Percentiles rank a stretch among this genome's conserved stretches.
phyloP scores from a whole-genome alignment of 2,329 filamentous ascomycete genomes.

The Mycosphaerella sp. region DNA sequence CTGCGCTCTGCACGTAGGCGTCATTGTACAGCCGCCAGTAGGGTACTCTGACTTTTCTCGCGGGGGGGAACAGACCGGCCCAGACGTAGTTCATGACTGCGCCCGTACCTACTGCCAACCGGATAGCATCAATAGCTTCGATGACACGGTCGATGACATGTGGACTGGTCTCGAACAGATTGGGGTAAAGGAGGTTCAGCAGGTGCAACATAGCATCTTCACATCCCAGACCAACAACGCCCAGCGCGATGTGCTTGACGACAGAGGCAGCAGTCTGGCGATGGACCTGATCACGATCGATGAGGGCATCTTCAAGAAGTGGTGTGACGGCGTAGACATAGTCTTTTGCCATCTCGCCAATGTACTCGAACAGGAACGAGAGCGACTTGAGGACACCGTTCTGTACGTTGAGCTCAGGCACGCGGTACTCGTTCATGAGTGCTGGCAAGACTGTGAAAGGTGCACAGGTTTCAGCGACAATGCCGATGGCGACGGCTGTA shows the following conservation, averaged over 20 bases:
- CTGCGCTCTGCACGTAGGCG: conserved; percentile 87
- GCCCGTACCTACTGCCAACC: conserved; percentile 87
- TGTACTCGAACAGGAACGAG: conserved; percentile 97
- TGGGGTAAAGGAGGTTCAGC: conserved; percentile 91
- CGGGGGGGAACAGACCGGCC: conserved; percentile 95
- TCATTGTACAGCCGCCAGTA: conserved; percentile 98
- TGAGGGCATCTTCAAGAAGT: conserved; percentile 90
- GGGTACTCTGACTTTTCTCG: conserved; percentile 84
- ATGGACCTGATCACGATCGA: conserved; percentile 96
- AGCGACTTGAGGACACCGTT: conserved; percentile 97
- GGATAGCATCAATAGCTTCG: conserved; percentile 92
- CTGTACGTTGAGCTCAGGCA: conserved; percentile 96
- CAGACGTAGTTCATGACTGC: conserved; percentile 97
- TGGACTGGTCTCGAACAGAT: conserved; percentile 94
- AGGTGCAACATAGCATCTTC: conserved; percentile 98
- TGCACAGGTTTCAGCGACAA: conserved; percentile 95
- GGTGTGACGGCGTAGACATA: conserved; percentile 98
- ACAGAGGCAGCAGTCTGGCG: conserved; percentile 93
- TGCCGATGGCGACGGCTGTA: conserved; percentile 96
- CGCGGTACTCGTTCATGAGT: conserved; percentile 98
- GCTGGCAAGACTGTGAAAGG: conserved; percentile 98
- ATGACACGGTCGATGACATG: conserved; percentile 98
- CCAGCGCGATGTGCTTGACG: conserved; percentile 95
- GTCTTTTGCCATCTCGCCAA: conserved; percentile 98
- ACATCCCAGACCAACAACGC: conserved; percentile 94